phyloP scores from a whole-genome alignment of 2,329 filamentous ascomycete genomes.

The Cytospora chrysosperma region DNA sequence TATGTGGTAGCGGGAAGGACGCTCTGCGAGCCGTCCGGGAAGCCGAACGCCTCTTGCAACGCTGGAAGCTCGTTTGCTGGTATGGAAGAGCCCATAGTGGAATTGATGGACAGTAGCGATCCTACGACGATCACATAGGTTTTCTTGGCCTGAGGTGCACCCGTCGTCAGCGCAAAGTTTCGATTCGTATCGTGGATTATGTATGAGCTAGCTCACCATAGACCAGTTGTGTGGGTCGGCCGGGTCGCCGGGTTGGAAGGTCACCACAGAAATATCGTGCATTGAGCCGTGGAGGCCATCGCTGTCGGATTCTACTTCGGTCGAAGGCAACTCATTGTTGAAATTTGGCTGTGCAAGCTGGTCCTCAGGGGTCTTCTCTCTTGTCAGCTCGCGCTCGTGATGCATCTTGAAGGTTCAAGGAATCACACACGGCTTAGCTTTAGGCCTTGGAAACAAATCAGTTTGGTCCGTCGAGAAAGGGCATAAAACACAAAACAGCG shows the following conservation, averaged over 20 bases:
- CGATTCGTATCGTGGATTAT: no score
- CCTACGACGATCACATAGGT: conserved; percentile 27
- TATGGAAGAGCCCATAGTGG: conserved; percentile 29
- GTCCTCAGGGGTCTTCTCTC: conserved; percentile 19
- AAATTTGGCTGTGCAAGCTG: not conserved
- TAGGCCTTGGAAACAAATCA: not conserved
- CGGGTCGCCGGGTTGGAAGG: conserved; percentile 17
- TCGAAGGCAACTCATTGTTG: not conserved
- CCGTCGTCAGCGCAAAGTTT: not conserved
- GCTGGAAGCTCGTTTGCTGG: conserved; percentile 28
- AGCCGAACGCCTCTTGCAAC: conserved; percentile 24
- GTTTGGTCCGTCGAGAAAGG: not conserved
- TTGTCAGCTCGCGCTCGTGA: conserved; percentile 15
- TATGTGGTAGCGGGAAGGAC: conserved; percentile 30
- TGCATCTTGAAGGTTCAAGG: conserved; percentile 10
- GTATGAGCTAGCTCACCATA: not conserved
- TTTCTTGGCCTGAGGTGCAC: conserved; percentile 25
- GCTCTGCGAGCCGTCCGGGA: conserved; percentile 27
- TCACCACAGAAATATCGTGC: conserved; percentile 8
- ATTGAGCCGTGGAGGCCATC: not conserved
- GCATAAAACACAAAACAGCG: not conserved
- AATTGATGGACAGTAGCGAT: conserved; percentile 28
- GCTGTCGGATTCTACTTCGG: conserved; percentile 5
- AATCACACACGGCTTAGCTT: conserved; percentile 3
- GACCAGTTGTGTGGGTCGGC: conserved; percentile 22